Base-by-base conservation (phyloP, 1,284 basidiomycete genomes). In the Apiotrichum gamsii region DNA sequence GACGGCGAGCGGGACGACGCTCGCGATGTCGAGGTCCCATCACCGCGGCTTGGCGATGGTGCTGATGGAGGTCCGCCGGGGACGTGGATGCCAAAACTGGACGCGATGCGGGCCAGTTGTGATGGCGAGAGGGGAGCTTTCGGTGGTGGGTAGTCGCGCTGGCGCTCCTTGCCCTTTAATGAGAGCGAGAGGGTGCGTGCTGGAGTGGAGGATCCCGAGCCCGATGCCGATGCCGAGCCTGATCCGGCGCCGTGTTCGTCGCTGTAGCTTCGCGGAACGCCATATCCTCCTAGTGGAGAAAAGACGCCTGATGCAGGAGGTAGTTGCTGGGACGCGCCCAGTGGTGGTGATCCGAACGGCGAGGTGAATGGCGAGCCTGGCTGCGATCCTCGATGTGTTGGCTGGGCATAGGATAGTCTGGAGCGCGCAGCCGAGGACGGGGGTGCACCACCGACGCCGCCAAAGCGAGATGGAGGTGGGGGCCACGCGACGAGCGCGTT, bases 401-500 rank as follows among this genome's bases (percentile, higher is more conserved):
- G 32, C 21, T 33, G 31, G 18, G 38, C 24, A 19, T 37, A 23
- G 36, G 23, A 38, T 19, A 47, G 41, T 3, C 52, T 46, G 14
- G 37, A 34, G 37, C 52, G 52, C 9, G 45, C 45, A 1, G 59
- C 47, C 5, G 51, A 52, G 14, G 54, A 47, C 2, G 64, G 62
- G 5, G 62, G 59, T 8, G 59, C 44, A 4, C 57, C 40, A 15
- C 32, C 42, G 33, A 56, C 52, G 3, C 61, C 49, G n/a, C 59
- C 35, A 24, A 35, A 42, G 4, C n/a, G n/a, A n/a, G 51, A 49
- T 8, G 67, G 65, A 31, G 54, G 45, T 9, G 62, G 51, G 3
- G 67, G 65, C 67, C 67, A 67, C 18, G 67, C 67, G 20, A 67
- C 52, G 29, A 66, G 49, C 13, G 64, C 58, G n/a, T 66, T 64